phyloP scores from a whole-genome alignment of 1,284 basidiomycete species.

The Heliocybe sulcata region DNA sequence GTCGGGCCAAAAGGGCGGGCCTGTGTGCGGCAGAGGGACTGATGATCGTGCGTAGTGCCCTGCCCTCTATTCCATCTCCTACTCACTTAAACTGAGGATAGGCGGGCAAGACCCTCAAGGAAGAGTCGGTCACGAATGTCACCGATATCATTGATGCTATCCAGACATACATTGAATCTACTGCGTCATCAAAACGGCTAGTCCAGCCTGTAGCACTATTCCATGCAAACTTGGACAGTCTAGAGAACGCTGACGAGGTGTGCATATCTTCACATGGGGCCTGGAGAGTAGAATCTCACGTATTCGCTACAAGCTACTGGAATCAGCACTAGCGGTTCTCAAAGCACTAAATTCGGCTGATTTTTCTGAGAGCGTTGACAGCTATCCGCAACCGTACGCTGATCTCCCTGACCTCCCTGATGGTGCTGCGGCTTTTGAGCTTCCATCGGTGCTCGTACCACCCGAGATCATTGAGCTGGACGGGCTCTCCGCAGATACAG shows the following conservation, averaged over 20 bases:
- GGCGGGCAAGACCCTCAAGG: constrained; percentile 54
- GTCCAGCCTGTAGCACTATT: constrained; percentile 51
- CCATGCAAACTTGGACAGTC: constrained; percentile 30
- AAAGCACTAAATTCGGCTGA: constrained; percentile 46
- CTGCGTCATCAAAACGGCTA: constrained; percentile 47
- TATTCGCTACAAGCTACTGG: constrained; percentile 42
- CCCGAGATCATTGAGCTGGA: constrained; percentile 82
- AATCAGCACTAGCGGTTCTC: constrained; percentile 50
- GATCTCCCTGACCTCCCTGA: constrained; percentile 36
- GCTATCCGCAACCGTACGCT: constrained; percentile 64
- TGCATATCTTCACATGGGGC: constrained; percentile 5
- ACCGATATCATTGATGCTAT: constrained; percentile 61
- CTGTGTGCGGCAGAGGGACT: constrained; percentile 85
- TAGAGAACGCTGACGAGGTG: constrained; percentile 57
- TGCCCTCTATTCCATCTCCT: background rate
- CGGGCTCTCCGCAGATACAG: constrained; percentile 52
- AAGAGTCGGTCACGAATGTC: constrained; percentile 40
- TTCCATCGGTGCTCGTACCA: constrained; percentile 79
- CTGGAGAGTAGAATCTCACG: background rate
- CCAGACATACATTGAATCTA: constrained; percentile 57
- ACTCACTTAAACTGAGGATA: constrained; percentile 16
- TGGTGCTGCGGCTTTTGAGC: constrained; percentile 47
- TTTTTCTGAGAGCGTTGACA: constrained; percentile 45
- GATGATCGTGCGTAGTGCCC: constrained; percentile 54
- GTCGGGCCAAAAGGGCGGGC: constrained; percentile 78